Base-by-base conservation (phyloP, 2,329 filamentous ascomycete genomes). In the Pseudogymnoascus verrucosus region DNA sequence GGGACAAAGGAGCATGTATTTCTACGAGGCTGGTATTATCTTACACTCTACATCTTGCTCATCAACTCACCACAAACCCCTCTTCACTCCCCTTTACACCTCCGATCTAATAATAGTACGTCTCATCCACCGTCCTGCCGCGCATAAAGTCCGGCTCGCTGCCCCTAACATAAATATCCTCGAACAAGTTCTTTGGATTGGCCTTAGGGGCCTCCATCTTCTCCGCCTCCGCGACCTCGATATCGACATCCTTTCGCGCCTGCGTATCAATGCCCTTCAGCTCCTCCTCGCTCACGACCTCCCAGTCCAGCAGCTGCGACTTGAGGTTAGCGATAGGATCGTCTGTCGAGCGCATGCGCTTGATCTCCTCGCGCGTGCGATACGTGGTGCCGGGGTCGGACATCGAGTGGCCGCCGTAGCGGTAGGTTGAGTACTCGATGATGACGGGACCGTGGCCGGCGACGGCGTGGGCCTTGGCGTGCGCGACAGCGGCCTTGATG, bases 401-500 rank as follows among this genome's bases (percentile, higher is more conserved):
- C 95, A 99, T 99, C 80, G 92, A 97, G 88, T 99, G 95, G 71
- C 95, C 95, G 77, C 95, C 95, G 78, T 99, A 99, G 74, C 95
- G 88, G 89, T 99, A 99, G 73, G 95, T 99, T 75, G 99, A 93
- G 78, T 96, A 99, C 82, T 99, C 95, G 78, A 96, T 89, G 73
- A 99, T 95, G 68, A 99, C 84, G 69, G 95, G 95, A 67, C 93
- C 93, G 78, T 96, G 93, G 77, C 89, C 93, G 66, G 85, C 82
- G 65, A 83, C 80, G 69, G 91, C 89, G 83, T 88, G 96, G 75
- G 96, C 85, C 83, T 95, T 96, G 75, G 89, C 92, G 82, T 96
- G 93, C 79, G 93, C 83, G 73, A 96, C 92, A 68, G 95, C 95
- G 62, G 93, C 92, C 85, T 96, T 96, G 78, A 97, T 93, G 68